Evolutionary conservation across 2,329 filamentous ascomycete species (phyloP).

Genomic region (Nannizziopsis barbatae): DNA sequence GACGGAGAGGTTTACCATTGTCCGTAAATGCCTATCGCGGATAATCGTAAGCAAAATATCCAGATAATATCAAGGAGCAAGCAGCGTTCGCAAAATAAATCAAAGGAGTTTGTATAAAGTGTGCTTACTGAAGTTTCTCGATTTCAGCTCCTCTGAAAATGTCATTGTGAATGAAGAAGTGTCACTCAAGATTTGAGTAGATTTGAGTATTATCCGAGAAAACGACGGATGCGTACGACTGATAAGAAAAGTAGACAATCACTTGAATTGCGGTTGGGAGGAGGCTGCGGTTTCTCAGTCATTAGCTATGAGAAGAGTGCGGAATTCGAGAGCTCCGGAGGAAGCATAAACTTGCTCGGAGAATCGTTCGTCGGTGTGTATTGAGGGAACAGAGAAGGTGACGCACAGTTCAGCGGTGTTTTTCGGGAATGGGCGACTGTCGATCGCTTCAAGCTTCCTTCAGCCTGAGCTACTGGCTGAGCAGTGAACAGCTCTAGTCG

Average conservation of each 20-base stretch:
- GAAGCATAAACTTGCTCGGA: too few species aligned
- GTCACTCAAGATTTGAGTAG: too few species aligned
- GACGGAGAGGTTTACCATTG: slow-evolving; percentile 44
- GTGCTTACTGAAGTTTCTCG: slow-evolving; percentile 54
- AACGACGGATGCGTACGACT: too few species aligned
- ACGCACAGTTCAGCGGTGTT: background rate
- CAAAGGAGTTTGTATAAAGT: background rate
- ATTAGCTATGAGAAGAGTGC: too few species aligned
- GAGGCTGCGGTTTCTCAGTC: too few species aligned
- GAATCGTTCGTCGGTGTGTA: too few species aligned
- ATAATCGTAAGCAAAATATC: slow-evolving; percentile 13
- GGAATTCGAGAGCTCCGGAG: too few species aligned
- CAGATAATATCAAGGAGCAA: slow-evolving; percentile 4
- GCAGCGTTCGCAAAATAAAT: background rate
- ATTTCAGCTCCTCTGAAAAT: slow-evolving; percentile 51
- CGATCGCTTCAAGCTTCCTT: too few species aligned
- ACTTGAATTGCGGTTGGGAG: too few species aligned
- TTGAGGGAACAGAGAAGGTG: background rate
- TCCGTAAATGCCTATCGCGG: slow-evolving; percentile 50
- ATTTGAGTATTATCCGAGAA: too few species aligned
- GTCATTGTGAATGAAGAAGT: slow-evolving; percentile 29
- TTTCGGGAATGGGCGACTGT: slow-evolving; percentile 8
- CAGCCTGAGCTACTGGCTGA: background rate
- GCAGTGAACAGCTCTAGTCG: background rate
- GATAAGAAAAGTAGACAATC: too few species aligned